Conservation (phyloP, 805 yeast genomes). For the Candida stauntonica region DNA sequence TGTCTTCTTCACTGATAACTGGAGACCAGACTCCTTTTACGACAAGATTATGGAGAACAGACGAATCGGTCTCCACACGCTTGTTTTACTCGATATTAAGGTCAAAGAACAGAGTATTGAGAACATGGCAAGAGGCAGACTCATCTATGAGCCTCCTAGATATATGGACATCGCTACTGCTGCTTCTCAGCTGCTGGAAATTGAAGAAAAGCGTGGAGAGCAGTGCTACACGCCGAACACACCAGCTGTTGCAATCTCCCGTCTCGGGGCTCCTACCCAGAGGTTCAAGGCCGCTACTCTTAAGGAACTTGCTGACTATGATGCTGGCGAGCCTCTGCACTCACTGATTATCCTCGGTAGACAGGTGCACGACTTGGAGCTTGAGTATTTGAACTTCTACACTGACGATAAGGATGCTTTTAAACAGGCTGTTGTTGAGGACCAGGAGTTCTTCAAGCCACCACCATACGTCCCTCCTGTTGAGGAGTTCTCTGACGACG, state of each 20-base stretch:
- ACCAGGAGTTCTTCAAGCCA: constrained; percentile 73
- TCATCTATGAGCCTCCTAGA: constrained; percentile 94
- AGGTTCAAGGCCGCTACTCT: constrained; percentile 81
- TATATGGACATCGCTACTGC: constrained; percentile 92
- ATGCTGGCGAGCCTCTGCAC: constrained; percentile 92
- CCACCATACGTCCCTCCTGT: constrained; percentile 58
- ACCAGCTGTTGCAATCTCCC: constrained; percentile 90
- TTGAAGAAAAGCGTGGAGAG: constrained; percentile 74
- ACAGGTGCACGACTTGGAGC: constrained; percentile 89
- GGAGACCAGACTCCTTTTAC: constrained; percentile 97
- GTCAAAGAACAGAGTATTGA: constrained; percentile 96
- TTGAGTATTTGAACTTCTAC: constrained; percentile 77
- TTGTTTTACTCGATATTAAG: constrained; percentile 84
- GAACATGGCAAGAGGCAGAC: constrained; percentile 87
- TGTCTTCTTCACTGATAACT: constrained; percentile 89
- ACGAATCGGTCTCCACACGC: constrained; percentile 85
- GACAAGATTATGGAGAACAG: constrained; percentile 86
- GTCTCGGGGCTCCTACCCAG: constrained; percentile 86
- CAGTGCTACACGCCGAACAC: constrained; percentile 80
- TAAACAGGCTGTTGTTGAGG: constrained; percentile 38
- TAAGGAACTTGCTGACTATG: constrained; percentile 71
- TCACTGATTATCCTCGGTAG: constrained; percentile 87
- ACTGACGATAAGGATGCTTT: constrained; percentile 55
- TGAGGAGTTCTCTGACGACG: constrained; percentile 29
- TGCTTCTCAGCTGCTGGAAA: constrained; percentile 80